Base-by-base conservation (phyloP, 768 basidiomycete genomes). In the Phallus indusiatus region DNA sequence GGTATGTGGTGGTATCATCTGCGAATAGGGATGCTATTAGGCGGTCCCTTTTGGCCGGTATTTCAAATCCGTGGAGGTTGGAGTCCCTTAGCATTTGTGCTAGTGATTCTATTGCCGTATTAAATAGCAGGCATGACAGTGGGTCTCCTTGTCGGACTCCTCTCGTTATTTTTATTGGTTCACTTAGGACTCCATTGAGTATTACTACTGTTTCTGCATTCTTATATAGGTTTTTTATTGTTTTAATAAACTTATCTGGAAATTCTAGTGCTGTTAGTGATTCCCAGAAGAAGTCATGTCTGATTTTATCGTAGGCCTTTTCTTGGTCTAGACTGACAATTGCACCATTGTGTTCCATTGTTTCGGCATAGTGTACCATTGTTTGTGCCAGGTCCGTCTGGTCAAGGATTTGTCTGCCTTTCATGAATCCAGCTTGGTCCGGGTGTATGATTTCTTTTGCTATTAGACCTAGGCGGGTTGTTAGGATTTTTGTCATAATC, bases 61-160 rank as follows among this genome's bases (percentile, higher is more conserved):
- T 61, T 2, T 24, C 33, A 22, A 65, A 64, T 0, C 68, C 70
- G 2, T 55, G 10, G 0, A 72, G 53, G 51, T 56, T 12, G 42
- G 64, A 58, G 0, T 74, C 73, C 0, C 64, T 61, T 20, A 74
- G 18, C 0, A 78, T 62, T 6, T 55, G 28, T 0, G 73, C 72
- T 0, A 78, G 68, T 0, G 75, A 71, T 60, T 77, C 75, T 2
- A 76, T 76, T 21, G 73, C 74, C 0, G 76, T 20, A 59, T 76
- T 68, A 47, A 74, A 77, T 0, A 76, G 68, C 0, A 75, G 67
- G 60, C 75, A 75, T 1, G 70, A 75, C 0, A 77, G 65, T 0
- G 72, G 74, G 62, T 75, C 73, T 0, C 72, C 74, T 52, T 77
- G 76, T 11, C 70, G 11, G 0, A 74, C 72, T 0, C 76, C 76